Conservation (phyloP, 306 rosid genomes). For the Crataegus laevigata region DNA sequence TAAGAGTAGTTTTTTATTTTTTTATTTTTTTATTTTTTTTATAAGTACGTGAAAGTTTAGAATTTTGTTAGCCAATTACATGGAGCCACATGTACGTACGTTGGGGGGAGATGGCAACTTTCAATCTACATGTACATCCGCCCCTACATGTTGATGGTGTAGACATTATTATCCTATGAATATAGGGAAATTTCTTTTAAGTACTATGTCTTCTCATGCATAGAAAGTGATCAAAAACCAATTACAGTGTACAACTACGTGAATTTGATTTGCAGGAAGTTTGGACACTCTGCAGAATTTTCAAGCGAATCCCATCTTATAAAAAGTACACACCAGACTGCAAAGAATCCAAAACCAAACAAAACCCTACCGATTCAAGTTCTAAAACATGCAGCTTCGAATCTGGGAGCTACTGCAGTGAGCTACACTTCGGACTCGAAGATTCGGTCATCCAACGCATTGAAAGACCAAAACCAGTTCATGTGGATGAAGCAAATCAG, state of each 20-base stretch:
- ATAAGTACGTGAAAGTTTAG: no score
- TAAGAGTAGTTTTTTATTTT: no score
- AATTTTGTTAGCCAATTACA: no score
- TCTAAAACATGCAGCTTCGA: conserved; percentile 57
- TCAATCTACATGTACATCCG: no score
- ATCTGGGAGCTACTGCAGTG: conserved; percentile 30
- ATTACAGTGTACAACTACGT: background rate
- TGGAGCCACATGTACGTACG: no score
- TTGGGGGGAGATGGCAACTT: no score
- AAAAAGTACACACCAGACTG: conserved; percentile 42
- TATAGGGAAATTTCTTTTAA: no score
- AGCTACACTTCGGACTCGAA: conserved; percentile 19
- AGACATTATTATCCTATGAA: no score
- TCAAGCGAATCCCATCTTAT: conserved; percentile 59
- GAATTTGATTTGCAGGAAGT: conserved; percentile 57
- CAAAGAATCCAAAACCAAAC: conserved; percentile 20
- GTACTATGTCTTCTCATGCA: no score
- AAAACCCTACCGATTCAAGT: conserved; percentile 27
- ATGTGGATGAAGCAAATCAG: conserved; percentile 3
- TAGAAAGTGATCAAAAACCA: no score
- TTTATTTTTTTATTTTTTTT: no score
- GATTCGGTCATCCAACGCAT: conserved; percentile 29
- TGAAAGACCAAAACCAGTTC: conserved; percentile 26
- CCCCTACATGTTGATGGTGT: no score
- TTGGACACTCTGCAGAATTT: conserved; percentile 85